Base-by-base conservation (phyloP, 179 eudicot species). In the Silene vulgaris region DNA sequence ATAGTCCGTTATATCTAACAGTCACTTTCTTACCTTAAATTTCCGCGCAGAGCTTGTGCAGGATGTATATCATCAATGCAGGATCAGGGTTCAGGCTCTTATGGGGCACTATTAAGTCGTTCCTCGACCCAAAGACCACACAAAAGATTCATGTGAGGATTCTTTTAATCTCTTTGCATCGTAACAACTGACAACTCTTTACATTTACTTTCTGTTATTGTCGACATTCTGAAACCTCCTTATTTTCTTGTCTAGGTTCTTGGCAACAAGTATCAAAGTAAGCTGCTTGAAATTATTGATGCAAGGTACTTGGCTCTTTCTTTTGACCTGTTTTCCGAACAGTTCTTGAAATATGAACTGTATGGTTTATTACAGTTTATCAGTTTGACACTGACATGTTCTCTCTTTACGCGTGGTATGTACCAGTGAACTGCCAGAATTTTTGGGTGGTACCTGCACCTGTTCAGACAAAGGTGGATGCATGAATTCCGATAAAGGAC, bases 51-150 rank as follows among this genome's bases (percentile, higher is more conserved):
- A 88, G 95, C 16, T 79, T 93, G 37, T 82, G 86, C 62, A 88
- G 91, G 75, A 93, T 93, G 98, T 91, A 85, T 85, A 93, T 93
- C 79, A 89, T 93, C 87, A 93, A 93, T 83, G 96, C 97, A 29
- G 96, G 98, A 48, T 87, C 95, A 11, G 96, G 98, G 56, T 92
- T 93, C 76, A 85, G 97, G 85, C 86, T 93, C 69, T 81, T 93
- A 74, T 92, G 98, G 98, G 88, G 80, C 82, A 85, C 91, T 5
- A 83, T 89, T 63, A 93, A 93, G 82, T 73, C 89, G 17, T 91
- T 93, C 84, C 92, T 93, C 75, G 98, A 93, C 78, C 92, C 97
- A 0, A 93, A 87, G 82, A 93, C 98, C 35, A 85, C 96, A 4
- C 82, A 92, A 65, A 93, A 93, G 84, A 93, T 93, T 75, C 87